A percentile compares a stretch with the other conserved stretches of the same genome.
These are phyloP conservation scores for Teunomyces tritomae DNA, from an alignment of 805 yeast genomes.

Conservation along the genomic window DNA sequence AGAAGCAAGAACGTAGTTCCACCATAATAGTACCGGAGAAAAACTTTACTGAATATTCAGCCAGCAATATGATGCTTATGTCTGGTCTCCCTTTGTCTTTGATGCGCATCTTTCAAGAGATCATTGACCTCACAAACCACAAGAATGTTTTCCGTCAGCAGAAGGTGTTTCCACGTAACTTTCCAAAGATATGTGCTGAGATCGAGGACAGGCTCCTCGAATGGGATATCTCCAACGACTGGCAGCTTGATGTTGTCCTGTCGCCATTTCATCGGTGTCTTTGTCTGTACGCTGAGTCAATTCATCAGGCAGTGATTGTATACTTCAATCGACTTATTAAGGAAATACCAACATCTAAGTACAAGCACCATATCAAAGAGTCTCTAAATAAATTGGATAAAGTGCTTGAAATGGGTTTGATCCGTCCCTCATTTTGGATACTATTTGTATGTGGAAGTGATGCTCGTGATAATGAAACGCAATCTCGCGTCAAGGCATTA, in stretches of 20 bases:
- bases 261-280: conserved; percentile 37
- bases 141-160: conserved; percentile 42
- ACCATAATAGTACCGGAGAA: background rate
- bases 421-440: conserved; percentile 49
- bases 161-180: conserved; percentile 49
- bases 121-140: conserved; percentile 50
- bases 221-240: conserved; percentile 42
- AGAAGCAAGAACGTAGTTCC: background rate
- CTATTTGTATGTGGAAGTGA: conserved; percentile 43
- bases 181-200: conserved; percentile 55
- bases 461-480: conserved; percentile 27
- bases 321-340: conserved; percentile 48
- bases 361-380: conserved; percentile 4
- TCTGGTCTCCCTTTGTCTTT: conserved; percentile 50
- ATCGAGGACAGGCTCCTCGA: conserved; percentile 46
- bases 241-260: conserved; percentile 32
- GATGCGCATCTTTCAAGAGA: conserved; percentile 44
- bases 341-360: conserved; percentile 5
- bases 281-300: conserved; percentile 34
- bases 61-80: conserved; percentile 18
- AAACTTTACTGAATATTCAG: background rate
- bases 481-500: conserved; percentile 29
- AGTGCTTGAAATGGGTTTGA: background rate
- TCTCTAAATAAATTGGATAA: conserved; percentile 2
- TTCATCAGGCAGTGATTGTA: conserved; percentile 43